Percentiles rank a stretch among this genome's conserved stretches.
These are phyloP conservation scores for Aspergillus hortae DNA, from an alignment of 2,329 filamentous ascomycete species.

Conservation along the genomic window DNA sequence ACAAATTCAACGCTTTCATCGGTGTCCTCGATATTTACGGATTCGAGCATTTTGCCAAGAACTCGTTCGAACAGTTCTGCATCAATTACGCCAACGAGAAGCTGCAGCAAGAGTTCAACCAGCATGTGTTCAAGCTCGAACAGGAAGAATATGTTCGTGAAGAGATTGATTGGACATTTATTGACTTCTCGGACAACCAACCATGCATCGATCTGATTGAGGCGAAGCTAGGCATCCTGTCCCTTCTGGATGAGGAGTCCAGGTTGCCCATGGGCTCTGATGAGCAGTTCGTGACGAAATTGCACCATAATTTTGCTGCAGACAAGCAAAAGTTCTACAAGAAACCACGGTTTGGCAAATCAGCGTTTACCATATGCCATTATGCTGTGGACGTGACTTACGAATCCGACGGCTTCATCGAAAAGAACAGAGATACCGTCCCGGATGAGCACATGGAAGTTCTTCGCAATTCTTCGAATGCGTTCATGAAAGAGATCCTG, in stretches of 20 bases:
- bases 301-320: slow-evolving; percentile 86
- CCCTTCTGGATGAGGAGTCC: slow-evolving; percentile 92
- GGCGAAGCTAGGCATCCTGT: slow-evolving; percentile 89
- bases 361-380: slow-evolving; percentile 95
- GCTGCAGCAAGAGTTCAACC: slow-evolving; percentile 97
- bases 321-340: slow-evolving; percentile 98
- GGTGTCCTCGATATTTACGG: slow-evolving; percentile 99
- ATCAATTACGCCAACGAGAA: slow-evolving; percentile 99
- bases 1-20: slow-evolving; percentile 83
- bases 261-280: slow-evolving; percentile 95
- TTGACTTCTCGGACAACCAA: slow-evolving; percentile 98
- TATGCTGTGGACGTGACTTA: slow-evolving; percentile 98
- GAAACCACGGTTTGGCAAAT: slow-evolving; percentile 96
- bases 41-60: slow-evolving; percentile 98
- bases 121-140: slow-evolving; percentile 98
- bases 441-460: slow-evolving; percentile 98
- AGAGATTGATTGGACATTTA: slow-evolving; percentile 98
- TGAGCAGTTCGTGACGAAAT: slow-evolving; percentile 92
- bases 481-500: slow-evolving; percentile 78
- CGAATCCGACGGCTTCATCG: slow-evolving; percentile 97
- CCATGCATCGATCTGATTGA: slow-evolving; percentile 98
- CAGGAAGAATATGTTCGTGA: slow-evolving; percentile 96
- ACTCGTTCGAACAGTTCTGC: slow-evolving; percentile 99
- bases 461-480: slow-evolving; percentile 76
- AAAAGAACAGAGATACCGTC: slow-evolving; percentile 98